Conservation (phyloP, 495 filamentous ascomycete species). For the Melanomma pulvis-pyrius region DNA sequence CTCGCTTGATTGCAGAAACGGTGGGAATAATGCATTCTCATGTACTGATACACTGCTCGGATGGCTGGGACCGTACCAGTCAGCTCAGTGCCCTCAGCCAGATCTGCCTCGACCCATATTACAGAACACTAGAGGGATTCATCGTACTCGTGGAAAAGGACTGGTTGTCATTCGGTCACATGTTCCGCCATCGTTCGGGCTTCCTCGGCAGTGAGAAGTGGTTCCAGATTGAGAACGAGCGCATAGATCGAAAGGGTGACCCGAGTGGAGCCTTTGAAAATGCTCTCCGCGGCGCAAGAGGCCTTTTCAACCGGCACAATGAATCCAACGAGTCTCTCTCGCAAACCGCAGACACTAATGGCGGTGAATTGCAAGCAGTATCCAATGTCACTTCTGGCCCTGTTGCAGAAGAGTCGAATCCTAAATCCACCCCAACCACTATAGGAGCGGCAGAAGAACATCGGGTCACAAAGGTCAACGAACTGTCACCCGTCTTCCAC, state of each 20-base stretch:
- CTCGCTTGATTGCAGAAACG: conserved; percentile 80
- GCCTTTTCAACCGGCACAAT: conserved; percentile 84
- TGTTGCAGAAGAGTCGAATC: conserved; percentile 6
- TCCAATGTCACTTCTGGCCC: neutral
- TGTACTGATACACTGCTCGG: conserved; percentile 95
- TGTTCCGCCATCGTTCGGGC: conserved; percentile 89
- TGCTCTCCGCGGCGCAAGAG: conserved; percentile 81
- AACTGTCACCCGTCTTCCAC: conserved; percentile 96
- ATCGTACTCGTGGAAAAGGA: conserved; percentile 96
- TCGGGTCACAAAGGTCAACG: conserved; percentile 67
- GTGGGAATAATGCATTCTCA: conserved; percentile 91
- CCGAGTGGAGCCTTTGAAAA: conserved; percentile 81
- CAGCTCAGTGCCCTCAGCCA: conserved; percentile 94
- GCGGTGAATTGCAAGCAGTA: conserved; percentile 60
- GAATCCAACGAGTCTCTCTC: conserved; percentile 64
- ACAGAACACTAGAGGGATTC: conserved; percentile 92
- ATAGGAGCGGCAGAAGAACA: conserved; percentile 52
- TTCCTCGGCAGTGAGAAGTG: conserved; percentile 89
- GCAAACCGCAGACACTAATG: conserved; percentile 50
- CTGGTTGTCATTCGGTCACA: conserved; percentile 96
- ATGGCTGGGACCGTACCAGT: conserved; percentile 97
- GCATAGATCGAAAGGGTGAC: conserved; percentile 52
- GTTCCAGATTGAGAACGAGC: conserved; percentile 83
- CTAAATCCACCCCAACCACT: conserved; percentile 31
- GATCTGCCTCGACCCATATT: conserved; percentile 93